Evolutionary conservation across 2,329 filamentous ascomycete species (phyloP).

Genomic region (Alternaria longipes): DNA sequence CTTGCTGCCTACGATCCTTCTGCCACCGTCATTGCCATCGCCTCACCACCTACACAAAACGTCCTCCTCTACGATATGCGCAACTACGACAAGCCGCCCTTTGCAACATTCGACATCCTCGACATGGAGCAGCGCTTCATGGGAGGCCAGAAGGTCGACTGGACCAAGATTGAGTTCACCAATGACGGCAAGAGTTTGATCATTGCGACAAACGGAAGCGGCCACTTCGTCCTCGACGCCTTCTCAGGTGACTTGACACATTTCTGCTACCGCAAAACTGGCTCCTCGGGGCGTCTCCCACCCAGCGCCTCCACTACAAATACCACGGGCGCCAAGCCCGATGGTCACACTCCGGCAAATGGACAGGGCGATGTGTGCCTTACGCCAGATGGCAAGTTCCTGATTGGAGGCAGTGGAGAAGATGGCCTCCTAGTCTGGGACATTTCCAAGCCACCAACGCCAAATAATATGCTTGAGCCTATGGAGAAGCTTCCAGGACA

Average conservation of each 20-base stretch:
- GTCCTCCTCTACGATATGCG: slow-evolving; percentile 92
- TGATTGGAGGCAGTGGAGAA: slow-evolving; percentile 78
- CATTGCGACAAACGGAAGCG: slow-evolving; percentile 81
- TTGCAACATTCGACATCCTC: slow-evolving; percentile 82
- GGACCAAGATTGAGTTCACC: slow-evolving; percentile 93
- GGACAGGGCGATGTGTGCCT: slow-evolving; percentile 83
- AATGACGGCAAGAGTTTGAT: slow-evolving; percentile 93
- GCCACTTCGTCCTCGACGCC: slow-evolving; percentile 93
- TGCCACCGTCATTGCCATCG: slow-evolving; percentile 89
- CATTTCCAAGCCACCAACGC: slow-evolving; percentile 61
- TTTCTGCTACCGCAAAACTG: slow-evolving; percentile 66
- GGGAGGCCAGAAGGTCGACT: slow-evolving; percentile 66
- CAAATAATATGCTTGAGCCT: slow-evolving; percentile 70
- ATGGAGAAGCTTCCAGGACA: slow-evolving; percentile 69
- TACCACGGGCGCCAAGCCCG: slow-evolving; percentile 63
- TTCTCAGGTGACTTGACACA: slow-evolving; percentile 84
- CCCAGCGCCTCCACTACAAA: slow-evolving; percentile 56
- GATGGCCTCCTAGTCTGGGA: slow-evolving; percentile 89
- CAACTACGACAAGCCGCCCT: slow-evolving; percentile 92
- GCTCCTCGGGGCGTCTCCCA: slow-evolving; percentile 56
- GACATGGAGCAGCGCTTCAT: slow-evolving; percentile 64
- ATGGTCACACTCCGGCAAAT: slow-evolving; percentile 45
- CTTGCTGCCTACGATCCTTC: slow-evolving; percentile 92
- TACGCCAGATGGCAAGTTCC: slow-evolving; percentile 86
- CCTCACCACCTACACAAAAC: slow-evolving; percentile 78